phyloP scores from a whole-genome alignment of 495 filamentous ascomycete genomes.

The Pseudomonodictys pantanalensis region DNA sequence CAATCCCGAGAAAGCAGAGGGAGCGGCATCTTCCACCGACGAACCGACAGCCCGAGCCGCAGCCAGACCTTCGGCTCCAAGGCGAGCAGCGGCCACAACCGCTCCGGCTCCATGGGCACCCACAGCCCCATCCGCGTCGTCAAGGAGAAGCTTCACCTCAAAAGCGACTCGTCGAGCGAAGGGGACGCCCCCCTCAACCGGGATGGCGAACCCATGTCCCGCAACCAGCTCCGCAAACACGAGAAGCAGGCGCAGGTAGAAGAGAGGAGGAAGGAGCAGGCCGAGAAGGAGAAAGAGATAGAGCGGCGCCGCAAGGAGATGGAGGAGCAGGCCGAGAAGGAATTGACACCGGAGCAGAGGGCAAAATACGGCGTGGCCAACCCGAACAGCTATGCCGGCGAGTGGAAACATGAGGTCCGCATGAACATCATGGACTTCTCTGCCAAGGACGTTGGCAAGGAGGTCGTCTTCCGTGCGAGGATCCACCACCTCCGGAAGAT shows the following conservation, averaged over 20 bases:
- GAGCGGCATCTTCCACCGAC: slow-evolving; percentile 31
- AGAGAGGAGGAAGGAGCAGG: slow-evolving; percentile 33
- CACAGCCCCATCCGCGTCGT: slow-evolving; percentile 32
- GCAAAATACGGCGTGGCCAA: slow-evolving; percentile 39
- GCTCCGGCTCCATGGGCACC: not conserved
- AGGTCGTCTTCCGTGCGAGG: slow-evolving; percentile 75
- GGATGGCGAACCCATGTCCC: slow-evolving; percentile 42
- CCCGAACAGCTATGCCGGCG: slow-evolving; percentile 45
- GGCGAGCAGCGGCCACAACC: not conserved
- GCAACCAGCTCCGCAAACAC: slow-evolving; percentile 43
- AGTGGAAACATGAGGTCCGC: slow-evolving; percentile 44
- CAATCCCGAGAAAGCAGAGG: slow-evolving; percentile 10
- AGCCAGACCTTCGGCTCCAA: slow-evolving; percentile 1
- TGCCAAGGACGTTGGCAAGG: slow-evolving; percentile 59
- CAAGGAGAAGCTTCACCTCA: slow-evolving; percentile 36
- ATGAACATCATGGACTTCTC: slow-evolving; percentile 32
- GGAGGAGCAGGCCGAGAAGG: slow-evolving; percentile 36
- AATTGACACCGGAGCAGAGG: slow-evolving; percentile 39
- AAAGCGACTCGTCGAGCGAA: slow-evolving; percentile 27
- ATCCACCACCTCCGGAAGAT: slow-evolving; percentile 84
- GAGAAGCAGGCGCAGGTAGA: slow-evolving; percentile 39
- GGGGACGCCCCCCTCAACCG: slow-evolving; percentile 39
- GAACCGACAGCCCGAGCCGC: slow-evolving; percentile 25
- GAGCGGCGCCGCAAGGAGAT: slow-evolving; percentile 36
- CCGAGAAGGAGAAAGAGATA: slow-evolving; percentile 36